These are phyloP conservation scores for Suillus subaureus DNA, from an alignment of 768 basidiomycete genomes.

Conservation along the genomic window DNA sequence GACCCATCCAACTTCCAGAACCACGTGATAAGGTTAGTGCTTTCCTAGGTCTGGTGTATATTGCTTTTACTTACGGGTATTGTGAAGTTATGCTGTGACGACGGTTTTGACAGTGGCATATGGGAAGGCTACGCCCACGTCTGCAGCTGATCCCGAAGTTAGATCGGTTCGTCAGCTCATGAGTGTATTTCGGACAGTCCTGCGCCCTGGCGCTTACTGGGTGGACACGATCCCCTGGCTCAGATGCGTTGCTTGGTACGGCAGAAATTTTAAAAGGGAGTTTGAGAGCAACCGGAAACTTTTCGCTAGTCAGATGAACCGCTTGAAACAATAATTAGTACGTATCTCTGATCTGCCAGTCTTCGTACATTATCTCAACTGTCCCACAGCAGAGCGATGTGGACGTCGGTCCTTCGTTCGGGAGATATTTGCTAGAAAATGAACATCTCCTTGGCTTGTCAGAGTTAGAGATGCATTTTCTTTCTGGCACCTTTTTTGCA, in stretches of 20 bases:
- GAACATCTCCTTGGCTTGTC: neutral
- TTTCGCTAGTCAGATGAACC: neutral
- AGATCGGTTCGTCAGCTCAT: neutral
- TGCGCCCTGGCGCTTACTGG: neutral
- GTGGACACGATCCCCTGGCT: neutral
- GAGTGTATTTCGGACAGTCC: neutral
- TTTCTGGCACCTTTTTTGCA: neutral
- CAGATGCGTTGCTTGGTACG: neutral
- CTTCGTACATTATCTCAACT: neutral
- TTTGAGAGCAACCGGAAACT: neutral
- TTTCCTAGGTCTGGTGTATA: neutral
- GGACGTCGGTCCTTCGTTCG: neutral
- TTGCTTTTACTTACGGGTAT: neutral
- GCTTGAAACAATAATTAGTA: neutral
- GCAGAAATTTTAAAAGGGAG: neutral
- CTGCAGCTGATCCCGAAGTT: neutral
- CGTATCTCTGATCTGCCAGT: neutral
- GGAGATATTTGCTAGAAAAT: neutral
- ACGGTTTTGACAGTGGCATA: conserved; percentile 1
- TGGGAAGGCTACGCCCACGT: neutral
- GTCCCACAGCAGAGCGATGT: neutral
- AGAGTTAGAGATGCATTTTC: neutral
- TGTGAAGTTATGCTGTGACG: conserved; percentile 2
- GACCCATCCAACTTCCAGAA: neutral
- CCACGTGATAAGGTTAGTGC: neutral